A percentile compares a stretch with the other conserved stretches of the same genome.
Conservation (phyloP, 2,329 filamentous ascomycete species). For the Alternaria arborescens region DNA sequence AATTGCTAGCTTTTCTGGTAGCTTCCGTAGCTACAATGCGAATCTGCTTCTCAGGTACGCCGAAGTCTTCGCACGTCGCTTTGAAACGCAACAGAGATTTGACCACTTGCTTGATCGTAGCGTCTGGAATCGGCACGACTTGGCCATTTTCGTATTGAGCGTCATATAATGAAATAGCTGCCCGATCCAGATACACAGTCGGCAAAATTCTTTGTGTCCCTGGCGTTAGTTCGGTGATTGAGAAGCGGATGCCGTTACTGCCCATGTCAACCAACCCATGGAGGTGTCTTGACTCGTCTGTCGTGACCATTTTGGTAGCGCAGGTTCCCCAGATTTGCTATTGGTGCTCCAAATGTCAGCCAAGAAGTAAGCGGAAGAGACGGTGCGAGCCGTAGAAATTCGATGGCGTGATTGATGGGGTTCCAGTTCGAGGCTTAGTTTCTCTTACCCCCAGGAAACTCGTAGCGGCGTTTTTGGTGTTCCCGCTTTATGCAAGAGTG, state of each 20-base stretch:
- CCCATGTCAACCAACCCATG: slow-evolving; percentile 51
- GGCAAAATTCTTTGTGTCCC: slow-evolving; percentile 75
- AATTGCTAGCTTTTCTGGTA: slow-evolving; percentile 81
- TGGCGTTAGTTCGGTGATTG: slow-evolving; percentile 81
- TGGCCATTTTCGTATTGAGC: slow-evolving; percentile 65
- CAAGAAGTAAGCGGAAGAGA: slow-evolving; percentile 20
- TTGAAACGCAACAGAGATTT: slow-evolving; percentile 74
- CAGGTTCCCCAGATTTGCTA: slow-evolving; percentile 26
- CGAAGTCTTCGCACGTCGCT: slow-evolving; percentile 72
- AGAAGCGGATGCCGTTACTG: slow-evolving; percentile 91
- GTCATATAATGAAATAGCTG: slow-evolving; percentile 86
- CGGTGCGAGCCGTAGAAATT: slow-evolving; percentile 27
- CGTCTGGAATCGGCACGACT: slow-evolving; percentile 61
- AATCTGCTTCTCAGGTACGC: slow-evolving; percentile 71
- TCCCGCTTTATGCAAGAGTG: slow-evolving; percentile 22
- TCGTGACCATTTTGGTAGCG: slow-evolving; percentile 21
- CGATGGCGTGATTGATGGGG: slow-evolving; percentile 33
- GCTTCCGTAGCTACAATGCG: slow-evolving; percentile 88
- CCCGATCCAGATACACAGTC: slow-evolving; percentile 80
- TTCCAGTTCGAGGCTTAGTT: slow-evolving; percentile 20
- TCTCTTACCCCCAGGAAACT: slow-evolving; percentile 35
- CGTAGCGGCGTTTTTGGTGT: slow-evolving; percentile 24
- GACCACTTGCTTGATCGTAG: slow-evolving; percentile 72
- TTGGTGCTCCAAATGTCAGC: slow-evolving; percentile 22
- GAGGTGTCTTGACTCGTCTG: slow-evolving; percentile 31